These are phyloP conservation scores for Xylaria sp. DNA, from an alignment of 495 filamentous ascomycete species.

Conservation along the genomic window DNA sequence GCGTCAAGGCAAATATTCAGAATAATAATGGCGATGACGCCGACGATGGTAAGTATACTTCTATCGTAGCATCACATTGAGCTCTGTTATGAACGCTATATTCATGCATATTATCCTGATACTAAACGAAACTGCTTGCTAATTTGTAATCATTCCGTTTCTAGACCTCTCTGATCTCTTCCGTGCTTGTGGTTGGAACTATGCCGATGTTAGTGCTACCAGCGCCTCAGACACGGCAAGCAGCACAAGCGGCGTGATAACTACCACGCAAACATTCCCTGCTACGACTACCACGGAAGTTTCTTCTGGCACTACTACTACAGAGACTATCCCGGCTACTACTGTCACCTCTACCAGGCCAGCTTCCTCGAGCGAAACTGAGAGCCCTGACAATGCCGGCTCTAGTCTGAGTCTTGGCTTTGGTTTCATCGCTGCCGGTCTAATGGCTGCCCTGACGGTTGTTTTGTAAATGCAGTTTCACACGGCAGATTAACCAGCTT, in stretches of 20 bases:
- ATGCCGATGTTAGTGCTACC: not conserved
- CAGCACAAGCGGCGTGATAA: constrained; percentile 3
- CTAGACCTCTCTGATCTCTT: constrained; percentile 11
- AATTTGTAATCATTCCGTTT: not conserved
- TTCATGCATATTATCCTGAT: not conserved
- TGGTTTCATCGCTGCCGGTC: constrained; percentile 4
- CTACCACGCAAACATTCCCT: not conserved
- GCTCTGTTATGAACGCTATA: not conserved
- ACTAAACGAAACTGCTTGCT: not conserved
- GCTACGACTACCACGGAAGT: not conserved
- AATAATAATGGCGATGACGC: constrained; percentile 1
- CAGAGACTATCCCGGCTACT: constrained; percentile 9
- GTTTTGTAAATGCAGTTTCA: not conserved
- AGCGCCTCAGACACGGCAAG: constrained; percentile 2
- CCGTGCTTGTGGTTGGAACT: constrained; percentile 13
- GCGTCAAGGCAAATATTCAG: constrained; percentile 5
- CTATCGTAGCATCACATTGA: not conserved
- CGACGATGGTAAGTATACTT: constrained; percentile 7
- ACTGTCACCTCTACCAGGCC: constrained; percentile 8
- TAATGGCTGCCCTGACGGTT: constrained; percentile 13
- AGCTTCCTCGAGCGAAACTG: constrained; percentile 5
- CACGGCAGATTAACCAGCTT: not conserved
- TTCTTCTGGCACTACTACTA: not conserved
- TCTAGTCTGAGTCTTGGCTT: constrained; percentile 1
- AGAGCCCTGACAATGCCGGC: not conserved